Evolutionary conservation across 2,329 filamentous ascomycete species (phyloP), one percentile per base, ranked within the genome.

Genomic region (Diaporthe humulicola): DNA sequence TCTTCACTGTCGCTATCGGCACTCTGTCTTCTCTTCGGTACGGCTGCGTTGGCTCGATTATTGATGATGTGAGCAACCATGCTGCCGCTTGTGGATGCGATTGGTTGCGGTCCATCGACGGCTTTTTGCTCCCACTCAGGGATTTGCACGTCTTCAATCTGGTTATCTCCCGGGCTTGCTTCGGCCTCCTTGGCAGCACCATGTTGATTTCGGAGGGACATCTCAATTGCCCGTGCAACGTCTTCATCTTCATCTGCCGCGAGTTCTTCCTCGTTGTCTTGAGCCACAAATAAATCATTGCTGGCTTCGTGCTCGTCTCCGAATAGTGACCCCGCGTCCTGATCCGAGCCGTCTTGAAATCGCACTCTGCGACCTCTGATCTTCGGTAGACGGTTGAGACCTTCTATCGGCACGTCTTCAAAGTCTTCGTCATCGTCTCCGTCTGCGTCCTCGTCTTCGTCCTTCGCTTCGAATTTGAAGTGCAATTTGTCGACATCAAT

Each of bases 391-490:
- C 95, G 89, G 79, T 98, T 98, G 17, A 98, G 81, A 0, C 96
- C 96, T 82, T 97, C 94, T 64, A 98, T 96, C 0, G 96, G 95
- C 5, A 98, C 93, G 83, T 98, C 96, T 81, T 98, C 96, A 79
- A 98, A 98, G 14, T 95, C 93, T 0, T 94, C 93, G 2, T 94
- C 93, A 0, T 94, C 93, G 2, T 94, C 93, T 6, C 94, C 93
- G 69, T 91, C 91, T 12, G 90, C 90, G 3, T 92, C 91, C 5
- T 91, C 87, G 1, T 90, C 87, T 1, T 88, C 87, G 2, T 90
- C 86, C 75, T 90, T 88, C 1, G 88, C 86, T 69, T 90, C 88
- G 36, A 90, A 89, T 50, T 88, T 87, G 42, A 91, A 86, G 73
- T 88, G 87, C 79, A 90, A 88, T 71, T 86, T 90, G 81, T 99